phyloP scores from a whole-genome alignment of 78 protist genomes.

The Pigoraptor vietnamica region DNA sequence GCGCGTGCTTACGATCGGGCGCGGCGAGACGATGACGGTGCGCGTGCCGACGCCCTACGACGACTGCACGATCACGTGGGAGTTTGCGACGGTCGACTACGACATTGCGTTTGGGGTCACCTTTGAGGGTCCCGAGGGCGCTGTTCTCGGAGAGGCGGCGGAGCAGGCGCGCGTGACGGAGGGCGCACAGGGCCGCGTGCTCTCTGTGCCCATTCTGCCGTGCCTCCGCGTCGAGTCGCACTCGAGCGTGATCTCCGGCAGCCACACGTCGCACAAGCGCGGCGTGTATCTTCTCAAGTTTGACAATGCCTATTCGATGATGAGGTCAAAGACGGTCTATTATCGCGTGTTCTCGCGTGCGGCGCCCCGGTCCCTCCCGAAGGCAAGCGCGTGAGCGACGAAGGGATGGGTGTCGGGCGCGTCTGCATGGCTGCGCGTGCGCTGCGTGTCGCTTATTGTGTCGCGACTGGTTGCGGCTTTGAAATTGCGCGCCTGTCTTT shows the following conservation, averaged over 20 bases:
- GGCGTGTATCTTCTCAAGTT: neutral
- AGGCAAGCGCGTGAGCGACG: neutral
- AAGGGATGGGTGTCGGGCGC: too few relatives aligned
- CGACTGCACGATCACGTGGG: neutral
- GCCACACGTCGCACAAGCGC: neutral
- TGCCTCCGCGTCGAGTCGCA: neutral
- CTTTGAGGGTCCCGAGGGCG: neutral
- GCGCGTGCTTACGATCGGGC: neutral
- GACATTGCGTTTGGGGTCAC: conserved; percentile 9
- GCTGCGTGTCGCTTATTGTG: too few relatives aligned
- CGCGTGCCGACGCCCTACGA: neutral
- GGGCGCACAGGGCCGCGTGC: neutral
- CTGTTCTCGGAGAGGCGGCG: neutral
- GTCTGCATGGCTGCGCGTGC: too few relatives aligned
- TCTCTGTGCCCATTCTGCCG: neutral
- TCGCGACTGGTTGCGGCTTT: too few relatives aligned
- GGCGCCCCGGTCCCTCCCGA: neutral
- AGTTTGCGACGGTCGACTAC: neutral
- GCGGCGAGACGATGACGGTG: neutral
- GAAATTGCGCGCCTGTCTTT: too few relatives aligned
- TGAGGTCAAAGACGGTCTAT: neutral
- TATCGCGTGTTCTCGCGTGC: neutral
- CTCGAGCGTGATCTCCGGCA: neutral
- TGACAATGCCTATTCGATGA: neutral
- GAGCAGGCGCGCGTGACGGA: neutral